Base-by-base conservation (phyloP, 495 filamentous ascomycete species). In the Ramalina intermedia region DNA sequence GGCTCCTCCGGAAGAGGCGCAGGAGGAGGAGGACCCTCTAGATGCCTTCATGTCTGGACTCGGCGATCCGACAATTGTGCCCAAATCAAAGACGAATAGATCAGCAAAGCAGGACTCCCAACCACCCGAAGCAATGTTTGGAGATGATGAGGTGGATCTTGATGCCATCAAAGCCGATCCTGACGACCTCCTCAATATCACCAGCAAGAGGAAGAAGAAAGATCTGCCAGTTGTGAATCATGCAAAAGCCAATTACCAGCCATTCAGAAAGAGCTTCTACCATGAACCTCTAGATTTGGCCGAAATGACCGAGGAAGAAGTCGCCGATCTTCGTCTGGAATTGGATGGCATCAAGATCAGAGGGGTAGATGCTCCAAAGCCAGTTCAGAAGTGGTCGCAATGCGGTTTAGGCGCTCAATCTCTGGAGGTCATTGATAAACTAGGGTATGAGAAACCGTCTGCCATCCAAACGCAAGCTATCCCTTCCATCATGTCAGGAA, bases 41-140 rank as follows among this genome's bases (percentile, higher is more conserved):
- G 91, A 99, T 67, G 90, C 88, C 9, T 99, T 88, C 66, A 96
- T 99, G 91, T 81, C 80, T 42, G 80, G 74, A 41, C 75, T 98
- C 23, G 76, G 66, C n/a, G 73, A 76, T 45, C 67, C 71, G 11
- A 66, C 65, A 42, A 70, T 66, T 6, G 59, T 62, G 5, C 68
- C 66, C 48, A 68, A 66, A 50, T 53, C 47, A 5, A 42, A 43
- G 41, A 63, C 59, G 17, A 61, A 66, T 7, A 74, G 63, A 18
- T 70, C 72, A 23, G 56, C 65, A 12, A 74, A 68, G 48, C 60
- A 63, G 21, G 75, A 70, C 47, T 52, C 64, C 29, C 74, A 80
- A 46, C 78, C 84, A 57, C 83, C 84, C 1, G 80, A 94, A 64
- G 76, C 87, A n/a, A 79, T 94, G 52, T 91, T 93, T 58, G 78